Base-by-base conservation (phyloP, 1,139 yeast genomes). In the Hyphopichia buzzinii region DNA sequence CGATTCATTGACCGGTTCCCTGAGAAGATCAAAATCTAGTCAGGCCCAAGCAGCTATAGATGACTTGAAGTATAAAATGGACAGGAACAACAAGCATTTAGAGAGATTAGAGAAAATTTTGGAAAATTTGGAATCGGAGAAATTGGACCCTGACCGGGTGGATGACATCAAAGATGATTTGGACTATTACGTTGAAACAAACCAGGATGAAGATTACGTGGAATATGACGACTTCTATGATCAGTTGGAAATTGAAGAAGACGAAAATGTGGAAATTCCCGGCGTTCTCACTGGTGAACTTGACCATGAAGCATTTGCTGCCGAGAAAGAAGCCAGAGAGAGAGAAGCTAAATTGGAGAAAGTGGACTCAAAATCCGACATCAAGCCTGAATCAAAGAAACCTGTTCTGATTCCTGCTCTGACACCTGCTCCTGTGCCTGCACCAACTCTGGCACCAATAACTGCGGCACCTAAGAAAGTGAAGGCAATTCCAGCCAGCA, bases 181-280 rank as follows among this genome's bases (percentile, higher is more conserved):
- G 55, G 88, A 79, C 48, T 92, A 90, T 62, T 92, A 89, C 57
- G 96, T 94, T 31, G 97, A 92, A 44, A 86, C 92, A 44, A 94
- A 92, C 55, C 95, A 86, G 61, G 97, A 89, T 39, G 95, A 83
- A n/a, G 96, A 90, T 52, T 94, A 89, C 59, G 86, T 92, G 17
- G 97, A 92, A 54, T 96, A 92, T 59, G 97, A 92, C 50, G 92
- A 89, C 25, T 80, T 92, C 45, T 92, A 92, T 57, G 97, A 92
- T 48, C 89, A 81, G 40, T 74, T 92, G 46, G 92, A 86, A 37
- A 74, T 88, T 35, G 88, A 79, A 38, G 79, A 52, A 16, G 64
- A 59, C 10, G 69, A 55, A 26, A 61, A 53, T 13, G 61, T 54
- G 16, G 56, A 48, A 28, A 17, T 24, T 7, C 28, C 26, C 6